A percentile compares a stretch with the other conserved stretches of the same genome.
Evolutionary conservation across 228 moss, liverwort and hornwort species (phyloP).

Genomic region (Sphagnum fallax): DNA sequence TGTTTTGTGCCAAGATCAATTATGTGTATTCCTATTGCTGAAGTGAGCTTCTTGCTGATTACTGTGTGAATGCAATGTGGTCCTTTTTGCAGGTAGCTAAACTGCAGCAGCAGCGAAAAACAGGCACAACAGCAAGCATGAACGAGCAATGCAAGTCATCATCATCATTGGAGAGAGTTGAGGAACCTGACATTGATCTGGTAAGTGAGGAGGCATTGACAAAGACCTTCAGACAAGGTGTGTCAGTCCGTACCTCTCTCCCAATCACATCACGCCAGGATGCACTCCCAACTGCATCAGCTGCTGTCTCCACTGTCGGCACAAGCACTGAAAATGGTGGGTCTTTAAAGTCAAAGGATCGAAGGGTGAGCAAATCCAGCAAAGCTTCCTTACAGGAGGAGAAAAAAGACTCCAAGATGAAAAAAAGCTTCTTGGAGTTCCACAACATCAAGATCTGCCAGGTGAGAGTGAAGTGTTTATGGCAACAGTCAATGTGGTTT

Average conservation of each 20-base stretch:
- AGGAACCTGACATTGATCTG: constrained; percentile 46
- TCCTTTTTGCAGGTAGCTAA: constrained; percentile 3
- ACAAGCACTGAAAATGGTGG: constrained; percentile 57
- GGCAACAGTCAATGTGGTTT: not conserved
- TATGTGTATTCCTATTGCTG: no score
- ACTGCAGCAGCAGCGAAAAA: constrained; percentile 22
- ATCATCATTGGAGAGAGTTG: constrained; percentile 32
- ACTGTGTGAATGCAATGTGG: not conserved
- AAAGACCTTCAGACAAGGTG: constrained; percentile 46
- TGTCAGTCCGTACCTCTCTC: constrained; percentile 39
- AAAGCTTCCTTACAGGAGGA: constrained; percentile 59
- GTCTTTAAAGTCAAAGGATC: constrained; percentile 65
- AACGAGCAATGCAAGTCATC: constrained; percentile 31
- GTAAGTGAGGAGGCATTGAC: constrained; percentile 42
- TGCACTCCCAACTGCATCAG: constrained; percentile 29
- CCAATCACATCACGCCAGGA: constrained; percentile 63
- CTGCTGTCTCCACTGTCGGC: constrained; percentile 22
- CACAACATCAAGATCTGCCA: constrained; percentile 96
- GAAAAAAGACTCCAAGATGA: constrained; percentile 70
- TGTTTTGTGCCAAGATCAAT: no score
- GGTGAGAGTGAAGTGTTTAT: constrained; percentile 20
- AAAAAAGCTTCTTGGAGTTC: constrained; percentile 81
- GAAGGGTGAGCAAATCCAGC: constrained; percentile 44
- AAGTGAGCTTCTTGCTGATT: not conserved
- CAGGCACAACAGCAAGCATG: constrained; percentile 17